Conservation (phyloP, 2,329 filamentous ascomycete genomes). For the Pseudogymnoascus sp. region DNA sequence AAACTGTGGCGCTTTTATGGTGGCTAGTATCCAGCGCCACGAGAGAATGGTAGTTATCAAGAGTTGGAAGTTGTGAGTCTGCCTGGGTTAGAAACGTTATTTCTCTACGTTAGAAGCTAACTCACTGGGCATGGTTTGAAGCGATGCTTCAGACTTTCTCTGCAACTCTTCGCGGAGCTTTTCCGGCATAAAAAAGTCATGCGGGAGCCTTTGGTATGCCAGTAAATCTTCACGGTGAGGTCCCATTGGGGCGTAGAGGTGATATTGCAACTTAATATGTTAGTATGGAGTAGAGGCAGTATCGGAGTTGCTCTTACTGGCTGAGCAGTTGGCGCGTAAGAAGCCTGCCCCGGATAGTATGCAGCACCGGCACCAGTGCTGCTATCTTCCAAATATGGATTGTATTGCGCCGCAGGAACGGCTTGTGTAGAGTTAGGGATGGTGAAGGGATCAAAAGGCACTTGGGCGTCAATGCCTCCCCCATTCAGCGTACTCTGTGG, state of each 20-base stretch:
- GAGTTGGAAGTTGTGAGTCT: slow-evolving; percentile 64
- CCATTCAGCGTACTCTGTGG: slow-evolving; percentile 40
- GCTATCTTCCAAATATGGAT: slow-evolving; percentile 73
- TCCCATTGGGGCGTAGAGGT: slow-evolving; percentile 83
- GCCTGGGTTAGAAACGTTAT: slow-evolving; percentile 14
- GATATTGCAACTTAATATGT: slow-evolving; percentile 66
- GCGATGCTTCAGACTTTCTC: slow-evolving; percentile 75
- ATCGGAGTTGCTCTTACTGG: slow-evolving; percentile 42
- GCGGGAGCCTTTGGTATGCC: slow-evolving; percentile 76
- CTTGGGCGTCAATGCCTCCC: slow-evolving; percentile 39
- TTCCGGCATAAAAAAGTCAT: slow-evolving; percentile 89
- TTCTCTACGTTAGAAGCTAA: slow-evolving; percentile 11
- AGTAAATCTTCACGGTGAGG: slow-evolving; percentile 74
- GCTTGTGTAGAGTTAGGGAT: slow-evolving; percentile 49
- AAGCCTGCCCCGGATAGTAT: slow-evolving; percentile 57
- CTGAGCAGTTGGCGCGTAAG: slow-evolving; percentile 46
- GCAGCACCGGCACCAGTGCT: slow-evolving; percentile 44
- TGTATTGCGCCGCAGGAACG: slow-evolving; percentile 48
- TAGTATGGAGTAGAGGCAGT: slow-evolving; percentile 15
- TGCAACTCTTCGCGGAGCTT: slow-evolving; percentile 81
- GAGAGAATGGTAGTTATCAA: slow-evolving; percentile 87
- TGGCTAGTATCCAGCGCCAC: slow-evolving; percentile 80
- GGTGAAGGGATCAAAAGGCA: slow-evolving; percentile 57
- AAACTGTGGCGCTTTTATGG: slow-evolving; percentile 69
- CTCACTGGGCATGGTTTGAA: slow-evolving; percentile 75